phyloP scores from a whole-genome alignment of 78 protist genomes.

The Chrysochromulina parva region DNA sequence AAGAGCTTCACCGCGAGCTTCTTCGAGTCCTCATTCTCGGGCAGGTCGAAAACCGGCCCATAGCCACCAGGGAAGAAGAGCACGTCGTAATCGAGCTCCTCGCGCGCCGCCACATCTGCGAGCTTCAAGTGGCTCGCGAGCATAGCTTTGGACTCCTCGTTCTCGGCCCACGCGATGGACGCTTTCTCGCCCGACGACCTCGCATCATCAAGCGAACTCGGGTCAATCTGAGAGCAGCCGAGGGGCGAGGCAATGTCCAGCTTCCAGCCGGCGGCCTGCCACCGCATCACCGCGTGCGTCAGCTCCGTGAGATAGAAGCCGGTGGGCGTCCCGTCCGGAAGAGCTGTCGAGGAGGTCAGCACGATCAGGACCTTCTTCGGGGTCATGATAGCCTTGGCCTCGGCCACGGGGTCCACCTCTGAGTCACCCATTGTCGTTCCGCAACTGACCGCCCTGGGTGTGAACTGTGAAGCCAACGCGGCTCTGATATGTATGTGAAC shows the following conservation, averaged over 20 bases:
- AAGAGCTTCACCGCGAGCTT: not conserved
- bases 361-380: constrained; percentile 18
- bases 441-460: too few species aligned
- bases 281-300: not conserved
- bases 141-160: not conserved
- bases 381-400: too few species aligned
- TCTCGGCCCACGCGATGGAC: not conserved
- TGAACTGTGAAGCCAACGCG: too few species aligned
- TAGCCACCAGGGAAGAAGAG: not conserved
- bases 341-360: not conserved
- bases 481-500: too few species aligned
- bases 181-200: not conserved
- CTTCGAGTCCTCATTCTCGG: not conserved
- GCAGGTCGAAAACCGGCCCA: not conserved
- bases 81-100: not conserved
- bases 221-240: not conserved
- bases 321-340: not conserved
- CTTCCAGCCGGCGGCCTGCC: not conserved
- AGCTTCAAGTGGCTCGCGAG: not conserved
- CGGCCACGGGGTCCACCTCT: too few species aligned
- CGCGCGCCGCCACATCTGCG: not conserved
- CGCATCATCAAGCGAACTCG: not conserved
- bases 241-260: not conserved
- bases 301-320: not conserved
- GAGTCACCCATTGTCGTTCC: too few species aligned